Percentiles rank a stretch among this genome's conserved stretches.
phyloP scores from a whole-genome alignment of 495 filamentous ascomycete genomes.

The Lasiosphaeria hispida region DNA sequence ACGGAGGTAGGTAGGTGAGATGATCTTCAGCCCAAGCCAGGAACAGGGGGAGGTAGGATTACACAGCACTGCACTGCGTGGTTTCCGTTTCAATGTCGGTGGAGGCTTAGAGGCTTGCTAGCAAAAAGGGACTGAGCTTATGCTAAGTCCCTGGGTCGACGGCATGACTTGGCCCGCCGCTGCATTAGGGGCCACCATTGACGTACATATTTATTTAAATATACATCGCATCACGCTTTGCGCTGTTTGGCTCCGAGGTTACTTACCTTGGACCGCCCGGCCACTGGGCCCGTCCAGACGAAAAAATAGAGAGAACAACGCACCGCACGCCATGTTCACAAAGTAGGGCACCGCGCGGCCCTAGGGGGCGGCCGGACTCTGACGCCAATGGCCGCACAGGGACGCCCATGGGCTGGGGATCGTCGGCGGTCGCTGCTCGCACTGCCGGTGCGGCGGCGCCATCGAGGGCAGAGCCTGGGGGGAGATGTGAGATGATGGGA shows the following conservation, averaged over 20 bases:
- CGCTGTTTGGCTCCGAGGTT: too few relatives aligned
- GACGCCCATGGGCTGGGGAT: too few relatives aligned
- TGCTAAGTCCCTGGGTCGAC: not conserved
- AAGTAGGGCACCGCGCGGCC: constrained; percentile 8
- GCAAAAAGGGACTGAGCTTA: constrained; percentile 1
- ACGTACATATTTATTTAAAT: not conserved
- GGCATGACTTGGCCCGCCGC: not conserved
- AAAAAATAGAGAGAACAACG: not conserved
- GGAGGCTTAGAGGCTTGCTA: not conserved
- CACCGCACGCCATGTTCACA: not conserved
- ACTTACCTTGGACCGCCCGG: too few relatives aligned
- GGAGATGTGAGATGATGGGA: not conserved
- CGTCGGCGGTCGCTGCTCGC: constrained; percentile 6
- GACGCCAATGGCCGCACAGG: constrained; percentile 5
- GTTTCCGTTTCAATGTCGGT: not conserved
- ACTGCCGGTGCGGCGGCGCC: constrained; percentile 13
- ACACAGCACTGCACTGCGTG: too few relatives aligned
- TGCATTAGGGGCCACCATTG: not conserved
- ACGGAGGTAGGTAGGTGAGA: not conserved
- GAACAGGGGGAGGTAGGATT: not conserved
- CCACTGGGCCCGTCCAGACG: not conserved
- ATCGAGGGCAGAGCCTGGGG: not conserved
- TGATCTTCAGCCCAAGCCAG: constrained; percentile 17
- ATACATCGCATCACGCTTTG: not conserved
- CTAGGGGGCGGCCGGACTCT: constrained; percentile 7